Conservation (phyloP, 257 asterid species). For the Solanum sitiens region DNA sequence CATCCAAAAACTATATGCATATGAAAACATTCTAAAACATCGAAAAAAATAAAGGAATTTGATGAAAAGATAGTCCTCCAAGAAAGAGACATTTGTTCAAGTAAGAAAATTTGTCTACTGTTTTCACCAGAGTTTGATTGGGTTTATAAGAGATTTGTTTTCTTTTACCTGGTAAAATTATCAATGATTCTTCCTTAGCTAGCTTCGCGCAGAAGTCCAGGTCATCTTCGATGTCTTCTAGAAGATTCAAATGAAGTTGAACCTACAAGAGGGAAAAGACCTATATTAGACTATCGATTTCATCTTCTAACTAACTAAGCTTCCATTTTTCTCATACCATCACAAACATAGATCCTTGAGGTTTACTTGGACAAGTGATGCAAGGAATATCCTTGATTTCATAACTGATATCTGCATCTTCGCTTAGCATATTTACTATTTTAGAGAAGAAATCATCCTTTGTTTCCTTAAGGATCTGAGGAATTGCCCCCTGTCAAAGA, state of each 20-base stretch:
- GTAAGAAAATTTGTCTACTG: background rate
- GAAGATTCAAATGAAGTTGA: conserved; percentile 38
- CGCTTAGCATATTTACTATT: conserved; percentile 29
- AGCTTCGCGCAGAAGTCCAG: conserved; percentile 51
- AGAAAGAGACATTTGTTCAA: background rate
- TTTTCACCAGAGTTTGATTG: background rate
- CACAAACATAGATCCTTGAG: conserved; percentile 78
- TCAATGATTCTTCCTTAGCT: conserved; percentile 51
- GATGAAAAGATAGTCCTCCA: background rate
- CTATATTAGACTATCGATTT: background rate
- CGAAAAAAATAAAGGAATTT: background rate
- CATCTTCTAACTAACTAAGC: background rate
- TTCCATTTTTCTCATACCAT: conserved; percentile 38
- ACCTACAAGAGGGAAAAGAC: conserved; percentile 27
- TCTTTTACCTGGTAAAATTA: conserved; percentile 49
- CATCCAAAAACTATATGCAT: too few species aligned
- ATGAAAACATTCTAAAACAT: background rate
- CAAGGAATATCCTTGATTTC: conserved; percentile 47
- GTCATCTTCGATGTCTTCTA: conserved; percentile 56
- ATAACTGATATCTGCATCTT: conserved; percentile 41
- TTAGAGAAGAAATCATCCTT: conserved; percentile 45
- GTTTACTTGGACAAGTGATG: conserved; percentile 73
- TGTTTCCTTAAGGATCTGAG: conserved; percentile 43
- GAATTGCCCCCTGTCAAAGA: conserved; percentile 58
- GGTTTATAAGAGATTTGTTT: background rate